Evolutionary conservation across 2,329 filamentous ascomycete genomes (phyloP).

Genomic region (Capronia americana): DNA sequence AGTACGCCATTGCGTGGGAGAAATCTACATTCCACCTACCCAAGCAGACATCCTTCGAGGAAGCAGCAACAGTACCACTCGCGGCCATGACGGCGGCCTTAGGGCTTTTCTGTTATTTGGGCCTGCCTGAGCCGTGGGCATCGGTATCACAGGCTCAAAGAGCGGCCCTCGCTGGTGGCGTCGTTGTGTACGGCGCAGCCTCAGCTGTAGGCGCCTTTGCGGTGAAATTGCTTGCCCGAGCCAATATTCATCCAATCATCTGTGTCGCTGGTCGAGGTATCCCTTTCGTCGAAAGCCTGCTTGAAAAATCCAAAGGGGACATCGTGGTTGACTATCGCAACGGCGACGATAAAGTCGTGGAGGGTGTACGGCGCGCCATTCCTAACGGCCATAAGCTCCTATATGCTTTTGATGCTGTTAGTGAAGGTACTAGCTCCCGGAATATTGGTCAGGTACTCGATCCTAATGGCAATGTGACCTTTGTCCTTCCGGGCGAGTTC

Average conservation of each 20-base stretch:
- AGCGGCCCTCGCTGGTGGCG: slow-evolving; percentile 31
- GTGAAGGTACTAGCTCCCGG: slow-evolving; percentile 45
- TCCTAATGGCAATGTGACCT: not conserved
- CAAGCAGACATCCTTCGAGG: slow-evolving; percentile 57
- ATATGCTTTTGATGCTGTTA: slow-evolving; percentile 65
- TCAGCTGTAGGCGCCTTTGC: slow-evolving; percentile 65
- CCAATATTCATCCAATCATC: slow-evolving; percentile 68
- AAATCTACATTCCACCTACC: slow-evolving; percentile 64
- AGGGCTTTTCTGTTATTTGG: slow-evolving; percentile 24
- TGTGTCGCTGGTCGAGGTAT: slow-evolving; percentile 62
- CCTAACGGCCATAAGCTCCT: slow-evolving; percentile 49
- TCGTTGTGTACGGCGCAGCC: slow-evolving; percentile 62
- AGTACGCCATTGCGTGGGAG: slow-evolving; percentile 61
- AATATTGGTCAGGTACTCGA: slow-evolving; percentile 40
- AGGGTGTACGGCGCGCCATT: slow-evolving; percentile 53
- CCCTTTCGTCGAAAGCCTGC: slow-evolving; percentile 58
- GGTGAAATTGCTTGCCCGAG: slow-evolving; percentile 61
- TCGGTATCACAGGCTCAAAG: not conserved
- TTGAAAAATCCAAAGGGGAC: slow-evolving; percentile 63
- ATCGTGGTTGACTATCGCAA: slow-evolving; percentile 65
- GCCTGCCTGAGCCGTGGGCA: slow-evolving; percentile 31
- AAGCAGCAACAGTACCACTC: slow-evolving; percentile 43
- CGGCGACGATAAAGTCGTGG: slow-evolving; percentile 59
- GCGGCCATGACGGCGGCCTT: slow-evolving; percentile 31
- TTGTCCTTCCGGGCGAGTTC: not conserved